A percentile compares a stretch with the other conserved stretches of the same genome.
phyloP scores from a whole-genome alignment of 2,329 filamentous ascomycete genomes.

The Tolypocladium tundrense region DNA sequence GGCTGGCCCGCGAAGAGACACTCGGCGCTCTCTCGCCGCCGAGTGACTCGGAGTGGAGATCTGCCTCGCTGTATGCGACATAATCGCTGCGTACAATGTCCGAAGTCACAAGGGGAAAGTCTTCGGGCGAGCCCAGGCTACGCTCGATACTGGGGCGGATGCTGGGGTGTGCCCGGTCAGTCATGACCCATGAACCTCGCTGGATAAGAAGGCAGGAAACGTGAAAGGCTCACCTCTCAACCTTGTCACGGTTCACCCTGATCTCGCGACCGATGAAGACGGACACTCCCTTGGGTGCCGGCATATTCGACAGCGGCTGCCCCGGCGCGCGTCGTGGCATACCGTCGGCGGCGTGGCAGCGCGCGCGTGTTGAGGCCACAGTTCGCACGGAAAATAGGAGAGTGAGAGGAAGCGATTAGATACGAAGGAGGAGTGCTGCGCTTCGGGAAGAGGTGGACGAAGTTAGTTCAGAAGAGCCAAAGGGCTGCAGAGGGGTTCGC shows the following conservation, averaged over 20 bases:
- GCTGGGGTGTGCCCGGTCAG: neutral
- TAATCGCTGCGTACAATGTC: neutral
- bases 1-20: neutral
- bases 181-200: neutral
- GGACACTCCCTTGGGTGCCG: slow-evolving; percentile 3
- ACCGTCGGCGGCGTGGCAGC: neutral
- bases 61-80: neutral
- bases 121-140: neutral
- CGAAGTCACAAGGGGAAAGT: neutral
- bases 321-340: neutral
- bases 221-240: slow-evolving; percentile 4
- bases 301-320: slow-evolving; percentile 4
- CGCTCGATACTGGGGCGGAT: slow-evolving; percentile 6
- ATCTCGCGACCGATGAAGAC: slow-evolving; percentile 13
- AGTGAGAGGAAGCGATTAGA: neutral
- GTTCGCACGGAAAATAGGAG: neutral
- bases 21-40: neutral
- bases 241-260: slow-evolving; percentile 4
- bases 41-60: neutral
- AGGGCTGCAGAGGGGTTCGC: too few relatives aligned
- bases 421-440: neutral
- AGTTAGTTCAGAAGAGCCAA: too few relatives aligned
- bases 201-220: neutral
- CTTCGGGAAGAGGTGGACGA: neutral
- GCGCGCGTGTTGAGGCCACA: neutral